Base-by-base conservation (phyloP, 805 yeast genomes). In the Barnettozyma vustinii region DNA sequence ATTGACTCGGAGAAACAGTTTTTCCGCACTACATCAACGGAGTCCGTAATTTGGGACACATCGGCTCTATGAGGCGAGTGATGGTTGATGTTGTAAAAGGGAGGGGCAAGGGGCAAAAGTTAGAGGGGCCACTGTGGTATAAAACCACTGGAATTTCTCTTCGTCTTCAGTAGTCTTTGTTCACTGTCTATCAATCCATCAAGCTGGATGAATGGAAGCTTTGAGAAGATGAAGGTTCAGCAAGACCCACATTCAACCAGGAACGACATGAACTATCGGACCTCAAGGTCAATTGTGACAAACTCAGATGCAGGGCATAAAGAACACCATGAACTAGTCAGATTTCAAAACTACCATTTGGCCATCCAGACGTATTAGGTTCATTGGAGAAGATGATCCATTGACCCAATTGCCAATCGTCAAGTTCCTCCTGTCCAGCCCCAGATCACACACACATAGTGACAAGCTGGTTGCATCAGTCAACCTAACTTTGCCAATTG, bases 351-450 rank as follows among this genome's bases (percentile, higher is more conserved):
- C 25, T 23, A 23, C 25, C 25, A 23, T 23, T n/a, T n/a, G n/a
- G 25, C 25, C 25, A 23, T 23, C 25, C 25, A 5, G 25, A n/a
- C n/a, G 25, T 23, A 23, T 8, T 23, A 23, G 16, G 8, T 8
- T 26, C 15, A 30, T 13, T 30, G 16, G 7, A 12, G 12, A 30
- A 15, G 16, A 15, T 30, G 16, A 13, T 30, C 33, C 33, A 30
- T 13, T 30, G 33, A 30, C 16, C 33, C 33, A 30, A 30, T 26
- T 30, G 33, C 33, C 33, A 30, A 30, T 30, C 4, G 37, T 18
- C 37, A 16, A 36, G 19, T 37, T 37, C 41, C 41, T 37, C 41
- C 41, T 37, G 41, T 37, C 41, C 41, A 37, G 41, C 26, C 19
- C 18, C 2, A 21, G 41, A 37, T 37, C 41, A 37, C 41, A 21